A percentile compares a stretch with the other conserved stretches of the same genome.
These are phyloP conservation scores for Sugiyamaella marilandica DNA, from an alignment of 805 yeast genomes.

Conservation along the genomic window DNA sequence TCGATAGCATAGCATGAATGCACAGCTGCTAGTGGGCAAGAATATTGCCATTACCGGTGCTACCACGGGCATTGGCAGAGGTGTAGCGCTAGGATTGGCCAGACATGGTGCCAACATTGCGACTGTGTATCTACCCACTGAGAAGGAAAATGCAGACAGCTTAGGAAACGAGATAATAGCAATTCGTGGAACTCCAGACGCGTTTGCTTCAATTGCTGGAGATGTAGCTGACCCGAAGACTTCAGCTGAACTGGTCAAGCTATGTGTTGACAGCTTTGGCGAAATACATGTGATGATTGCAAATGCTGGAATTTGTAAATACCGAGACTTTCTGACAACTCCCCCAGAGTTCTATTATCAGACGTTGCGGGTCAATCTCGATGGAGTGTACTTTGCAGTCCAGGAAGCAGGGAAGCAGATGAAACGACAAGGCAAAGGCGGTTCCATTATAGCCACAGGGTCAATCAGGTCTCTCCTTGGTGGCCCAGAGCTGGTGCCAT, in stretches of 20 bases:
- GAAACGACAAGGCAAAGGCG: slow-evolving; percentile 44
- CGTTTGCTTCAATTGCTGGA: slow-evolving; percentile 37
- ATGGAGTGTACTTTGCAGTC: slow-evolving; percentile 43
- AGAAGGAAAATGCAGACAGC: slow-evolving; percentile 52
- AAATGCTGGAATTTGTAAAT: slow-evolving; percentile 43
- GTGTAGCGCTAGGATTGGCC: slow-evolving; percentile 41
- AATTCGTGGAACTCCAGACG: slow-evolving; percentile 20
- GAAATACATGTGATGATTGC: slow-evolving; percentile 40
- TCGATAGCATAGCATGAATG: not conserved
- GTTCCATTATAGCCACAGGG: slow-evolving; percentile 40
- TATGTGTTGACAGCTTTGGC: slow-evolving; percentile 38
- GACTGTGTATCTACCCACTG: slow-evolving; percentile 31
- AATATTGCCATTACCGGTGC: slow-evolving; percentile 42
- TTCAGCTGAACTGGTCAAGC: slow-evolving; percentile 29
- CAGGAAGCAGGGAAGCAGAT: slow-evolving; percentile 46
- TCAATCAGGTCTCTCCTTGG: slow-evolving; percentile 18
- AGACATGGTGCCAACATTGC: slow-evolving; percentile 41
- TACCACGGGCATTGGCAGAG: slow-evolving; percentile 44
- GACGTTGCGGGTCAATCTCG: slow-evolving; percentile 39
- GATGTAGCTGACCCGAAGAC: slow-evolving; percentile 31
- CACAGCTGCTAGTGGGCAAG: slow-evolving; percentile 1
- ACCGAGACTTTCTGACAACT: slow-evolving; percentile 38
- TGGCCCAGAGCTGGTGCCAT: slow-evolving; percentile 13
- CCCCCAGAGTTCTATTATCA: slow-evolving; percentile 35
- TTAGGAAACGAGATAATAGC: slow-evolving; percentile 35